Base-by-base conservation (phyloP, 192 early-diverging fungal genomes). In the Backusella macrospora region DNA sequence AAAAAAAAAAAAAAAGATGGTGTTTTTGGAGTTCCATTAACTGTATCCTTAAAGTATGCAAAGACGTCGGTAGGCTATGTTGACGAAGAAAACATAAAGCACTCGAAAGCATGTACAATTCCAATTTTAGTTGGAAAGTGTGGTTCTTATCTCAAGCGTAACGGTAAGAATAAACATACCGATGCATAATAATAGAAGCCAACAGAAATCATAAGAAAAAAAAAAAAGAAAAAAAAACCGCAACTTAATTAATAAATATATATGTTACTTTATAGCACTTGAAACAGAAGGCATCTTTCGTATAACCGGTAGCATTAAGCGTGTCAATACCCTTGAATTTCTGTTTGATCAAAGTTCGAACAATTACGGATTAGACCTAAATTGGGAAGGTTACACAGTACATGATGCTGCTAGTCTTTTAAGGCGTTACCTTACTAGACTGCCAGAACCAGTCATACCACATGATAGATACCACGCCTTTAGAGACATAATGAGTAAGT, bases 351-450 rank as follows among this genome's bases (percentile, higher is more conserved):
- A 81, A 7, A 80, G 85, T 29, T 86, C 87, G 5, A 75, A 76
- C 13, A 52, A 47, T 46, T 94, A 92, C 69, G 92, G 92, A 2
- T 84, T 87, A 13, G 77, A 84, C 63, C 67, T 87, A 15, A 83
- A 86, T 46, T 93, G 90, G 90, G 64, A 80, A 45, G 85, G 85
- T 23, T 94, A 89, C 78, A 90, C 90, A 2, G 85, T 92, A 15
- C 93, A 94, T 78, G 93, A 94, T 76, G 89, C 89, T n/a, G 92
- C 91, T 14, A 93, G 89, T 45, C 80, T 94, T 43, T 80, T 93
- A 66, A 87, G 91, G 5, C 82, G 91, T 44, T 94, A 90, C 75
- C 76, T 94, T 67, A 90, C 87, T 48, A 81, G 86, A 71, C 79
- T 94, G 13, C 93, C 93, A 6, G 89, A 90, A 49, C 90, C 91